A percentile compares a stretch with the other conserved stretches of the same genome.
These are phyloP conservation scores for Homolaphlyctis polyrhiza DNA, from an alignment of 371 early-diverging fungal species.

Conservation along the genomic window DNA sequence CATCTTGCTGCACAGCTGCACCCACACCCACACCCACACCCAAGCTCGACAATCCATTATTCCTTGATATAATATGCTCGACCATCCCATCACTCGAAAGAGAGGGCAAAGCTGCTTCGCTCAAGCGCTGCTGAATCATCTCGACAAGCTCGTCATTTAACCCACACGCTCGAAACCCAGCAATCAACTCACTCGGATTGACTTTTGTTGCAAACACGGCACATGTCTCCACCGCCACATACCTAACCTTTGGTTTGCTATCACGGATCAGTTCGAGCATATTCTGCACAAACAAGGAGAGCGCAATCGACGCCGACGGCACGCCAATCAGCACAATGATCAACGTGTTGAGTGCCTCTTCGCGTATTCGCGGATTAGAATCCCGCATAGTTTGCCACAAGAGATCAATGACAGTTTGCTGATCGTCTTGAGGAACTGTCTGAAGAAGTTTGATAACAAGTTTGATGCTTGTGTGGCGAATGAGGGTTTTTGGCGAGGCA, in stretches of 20 bases:
- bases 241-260: conserved; percentile 12
- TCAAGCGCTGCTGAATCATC: conserved; percentile 11
- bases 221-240: conserved; percentile 15
- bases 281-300: conserved; percentile 7
- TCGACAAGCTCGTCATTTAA: conserved; percentile 16
- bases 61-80: conserved; percentile 17
- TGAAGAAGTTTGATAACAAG: conserved; percentile 17
- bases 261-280: conserved; percentile 12
- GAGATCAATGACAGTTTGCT: too few relatives aligned
- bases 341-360: conserved; percentile 21
- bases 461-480: conserved; percentile 13
- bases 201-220: conserved; percentile 12
- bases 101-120: conserved; percentile 6
- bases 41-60: too few relatives aligned
- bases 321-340: conserved; percentile 14
- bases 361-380: conserved; percentile 13
- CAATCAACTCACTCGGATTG: background rate
- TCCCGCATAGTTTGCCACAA: too few relatives aligned
- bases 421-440: too few relatives aligned
- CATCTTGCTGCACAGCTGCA: too few relatives aligned
- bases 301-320: conserved; percentile 10
- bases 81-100: conserved; percentile 16
- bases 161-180: conserved; percentile 11
- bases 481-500: conserved; percentile 11
- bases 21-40: too few relatives aligned